Conservation (phyloP, 208 protist genomes). For the Trypanosoma vivax region DNA sequence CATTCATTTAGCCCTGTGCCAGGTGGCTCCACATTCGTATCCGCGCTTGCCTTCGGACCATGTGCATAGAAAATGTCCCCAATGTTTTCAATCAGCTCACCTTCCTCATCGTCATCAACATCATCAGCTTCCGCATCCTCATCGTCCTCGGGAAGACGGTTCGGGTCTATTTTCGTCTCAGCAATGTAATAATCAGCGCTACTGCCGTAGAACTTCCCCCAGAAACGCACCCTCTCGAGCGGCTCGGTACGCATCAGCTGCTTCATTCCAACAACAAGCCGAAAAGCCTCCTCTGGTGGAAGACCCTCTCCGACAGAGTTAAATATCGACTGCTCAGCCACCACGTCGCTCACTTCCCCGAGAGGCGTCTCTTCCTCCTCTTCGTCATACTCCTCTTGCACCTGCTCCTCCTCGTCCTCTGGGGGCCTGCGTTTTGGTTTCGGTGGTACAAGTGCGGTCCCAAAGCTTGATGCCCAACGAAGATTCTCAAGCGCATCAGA, state of each 20-base stretch:
- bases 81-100: slow-evolving; percentile 51
- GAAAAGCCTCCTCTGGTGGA: slow-evolving; percentile 64
- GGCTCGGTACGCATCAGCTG: slow-evolving; percentile 74
- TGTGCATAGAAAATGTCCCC: slow-evolving; percentile 59
- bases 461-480: slow-evolving; percentile 73
- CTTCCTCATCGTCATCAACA: slow-evolving; percentile 53
- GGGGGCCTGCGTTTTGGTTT: slow-evolving; percentile 40
- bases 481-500: slow-evolving; percentile 51
- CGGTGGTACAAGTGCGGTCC: slow-evolving; percentile 58
- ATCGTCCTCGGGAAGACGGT: slow-evolving; percentile 55
- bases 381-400: slow-evolving; percentile 37
- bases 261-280: slow-evolving; percentile 84
- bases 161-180: slow-evolving; percentile 72
- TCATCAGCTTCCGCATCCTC: slow-evolving; percentile 36
- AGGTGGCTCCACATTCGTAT: slow-evolving; percentile 42
- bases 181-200: slow-evolving; percentile 86
- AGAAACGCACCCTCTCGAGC: slow-evolving; percentile 78
- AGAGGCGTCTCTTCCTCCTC: slow-evolving; percentile 47
- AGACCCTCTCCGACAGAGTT: slow-evolving; percentile 81
- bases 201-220: slow-evolving; percentile 81
- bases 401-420: slow-evolving; percentile 62
- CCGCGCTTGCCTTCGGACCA: slow-evolving; percentile 24
- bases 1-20: slow-evolving; percentile 84
- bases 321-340: slow-evolving; percentile 77
- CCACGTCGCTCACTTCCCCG: slow-evolving; percentile 70